Conservation (phyloP, 306 rosid genomes). For the Albizia julibrissin region DNA sequence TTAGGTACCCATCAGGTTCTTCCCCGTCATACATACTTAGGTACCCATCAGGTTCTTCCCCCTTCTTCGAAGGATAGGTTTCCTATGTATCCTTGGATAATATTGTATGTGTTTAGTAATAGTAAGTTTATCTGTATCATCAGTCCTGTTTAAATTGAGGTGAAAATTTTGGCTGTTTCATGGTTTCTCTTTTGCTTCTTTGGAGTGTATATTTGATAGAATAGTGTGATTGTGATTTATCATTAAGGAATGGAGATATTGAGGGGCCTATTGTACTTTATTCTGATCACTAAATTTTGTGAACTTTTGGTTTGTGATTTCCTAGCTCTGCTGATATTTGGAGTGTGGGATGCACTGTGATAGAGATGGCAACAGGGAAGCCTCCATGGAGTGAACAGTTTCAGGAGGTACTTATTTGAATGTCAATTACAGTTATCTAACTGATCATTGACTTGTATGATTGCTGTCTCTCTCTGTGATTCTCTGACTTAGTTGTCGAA, state of each 20-base stretch:
- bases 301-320: slow-evolving; percentile 28
- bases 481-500: neutral
- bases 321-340: slow-evolving; percentile 93
- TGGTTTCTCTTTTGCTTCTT: slow-evolving; percentile 11
- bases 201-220: neutral
- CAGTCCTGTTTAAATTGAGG: neutral
- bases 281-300: slow-evolving; percentile 11
- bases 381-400: slow-evolving; percentile 99
- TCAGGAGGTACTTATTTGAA: slow-evolving; percentile 69
- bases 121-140: neutral
- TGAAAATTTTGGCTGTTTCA: neutral
- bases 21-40: no score
- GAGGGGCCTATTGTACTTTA: slow-evolving; percentile 7
- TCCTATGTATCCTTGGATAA: no score
- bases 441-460: slow-evolving; percentile 11
- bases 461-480: slow-evolving; percentile 5
- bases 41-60: neutral
- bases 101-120: neutral
- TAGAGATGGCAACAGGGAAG: slow-evolving; percentile 98
- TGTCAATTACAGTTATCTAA: slow-evolving; percentile 27
- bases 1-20: neutral
- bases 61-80: neutral
- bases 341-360: slow-evolving; percentile 97
- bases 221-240: slow-evolving; percentile 2
- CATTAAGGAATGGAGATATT: slow-evolving; percentile 14